phyloP scores from a whole-genome alignment of 305 asterid genomes.

The Caryopteris hybrid region DNA sequence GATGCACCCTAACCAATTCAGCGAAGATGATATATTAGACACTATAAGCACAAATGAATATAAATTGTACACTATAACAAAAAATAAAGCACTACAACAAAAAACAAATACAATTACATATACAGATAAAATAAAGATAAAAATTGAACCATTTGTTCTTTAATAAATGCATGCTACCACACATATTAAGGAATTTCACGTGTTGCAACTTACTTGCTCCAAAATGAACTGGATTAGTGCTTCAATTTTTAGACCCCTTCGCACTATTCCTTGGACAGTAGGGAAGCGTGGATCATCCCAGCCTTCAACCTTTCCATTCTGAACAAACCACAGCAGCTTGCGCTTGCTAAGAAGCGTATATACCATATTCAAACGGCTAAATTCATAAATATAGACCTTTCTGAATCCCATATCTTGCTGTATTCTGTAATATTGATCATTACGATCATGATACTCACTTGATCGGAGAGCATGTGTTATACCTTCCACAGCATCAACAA shows the following conservation, averaged over 20 bases:
- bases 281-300: conserved; percentile 99
- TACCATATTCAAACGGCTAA: conserved; percentile 88
- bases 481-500: conserved; percentile 87
- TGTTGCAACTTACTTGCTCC: conserved; percentile 67
- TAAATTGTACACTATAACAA: neutral
- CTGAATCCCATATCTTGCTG: conserved; percentile 85
- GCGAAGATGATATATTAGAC: neutral
- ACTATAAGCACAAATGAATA: neutral
- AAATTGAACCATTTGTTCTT: neutral
- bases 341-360: conserved; percentile 98
- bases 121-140: neutral
- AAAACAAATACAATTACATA: neutral
- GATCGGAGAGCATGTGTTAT: conserved; percentile 94
- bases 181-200: neutral
- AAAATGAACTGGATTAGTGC: conserved; percentile 86
- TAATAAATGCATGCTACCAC: neutral
- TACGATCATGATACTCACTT: conserved; percentile 93
- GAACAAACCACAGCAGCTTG: conserved; percentile 94
- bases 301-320: conserved; percentile 87
- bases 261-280: conserved; percentile 95
- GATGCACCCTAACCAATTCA: conserved; percentile 76
- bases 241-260: conserved; percentile 83
- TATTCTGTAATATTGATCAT: conserved; percentile 85
- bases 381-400: conserved; percentile 77
- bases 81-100: too few relatives aligned